Evolutionary conservation across 805 yeast species (phyloP), one percentile per base, ranked within the genome.

Genomic region (Vanderwaltozyma verrucispora): DNA sequence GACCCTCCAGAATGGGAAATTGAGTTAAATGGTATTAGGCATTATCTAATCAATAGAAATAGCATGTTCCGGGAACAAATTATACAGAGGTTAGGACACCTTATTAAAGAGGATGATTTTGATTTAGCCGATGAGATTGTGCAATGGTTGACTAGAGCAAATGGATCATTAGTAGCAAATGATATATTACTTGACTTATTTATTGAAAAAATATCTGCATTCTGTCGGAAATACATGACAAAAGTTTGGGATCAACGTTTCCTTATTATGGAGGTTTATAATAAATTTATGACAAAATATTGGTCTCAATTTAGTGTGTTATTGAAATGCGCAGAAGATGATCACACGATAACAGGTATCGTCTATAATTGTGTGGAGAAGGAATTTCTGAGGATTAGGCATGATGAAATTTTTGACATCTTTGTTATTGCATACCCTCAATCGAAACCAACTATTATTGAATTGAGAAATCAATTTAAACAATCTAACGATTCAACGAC

Each of bases 351-450:
- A 12, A 53, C 58, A 1, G 42, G 47, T 16, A 42, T 45, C 4
- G 39, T 57, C 3, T 53, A 44, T 30, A 40, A 47, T 25, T 44
- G 49, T 37, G 53, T 57, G 36, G 56, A 50, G 25, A 45, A 38
- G 14, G 45, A 53, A 19, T 54, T 53, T 36, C 34, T 54, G 11
- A 36, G 43, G 18, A 59, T 77, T 32, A 62, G 89, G 41, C 72
- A 68, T 2, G 48, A 53, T 2, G 85, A 83, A 48, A 69, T 79
- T 15, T 80, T 69, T 47, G 74, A 72, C 15, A 65, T 83, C n/a
- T 45, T 50, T 30, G 73, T 80, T 0, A 44, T 63, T 1, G 60
- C 61, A 20, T 78, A 59, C 44, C 87, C 87, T 0, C 49, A 50
- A 4, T 69, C 83, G 1, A 52, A 53, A 20, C 59, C 65, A 11